Evolutionary conservation across 352 stramenopile species (phyloP), one percentile per base, ranked within the genome.

Genomic region (Hyaloperonospora arabidopsidis): DNA sequence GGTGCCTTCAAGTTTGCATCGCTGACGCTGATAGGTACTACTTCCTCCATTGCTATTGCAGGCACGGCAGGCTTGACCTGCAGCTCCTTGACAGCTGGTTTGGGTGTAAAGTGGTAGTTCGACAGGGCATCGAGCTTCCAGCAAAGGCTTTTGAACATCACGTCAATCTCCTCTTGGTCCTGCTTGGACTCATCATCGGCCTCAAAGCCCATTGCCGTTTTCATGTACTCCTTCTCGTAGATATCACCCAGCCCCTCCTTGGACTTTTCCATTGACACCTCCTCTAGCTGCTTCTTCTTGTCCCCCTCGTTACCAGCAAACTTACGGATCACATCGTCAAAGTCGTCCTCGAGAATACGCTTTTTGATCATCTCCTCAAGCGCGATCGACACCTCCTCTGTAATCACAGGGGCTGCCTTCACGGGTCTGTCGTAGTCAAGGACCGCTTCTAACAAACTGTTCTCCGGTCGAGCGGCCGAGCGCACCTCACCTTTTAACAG

Each of bases 211-310:
- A 94, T 86, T 4, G 87, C 86, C 6, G 87, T 96, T 76, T 98
- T 97, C 65, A 97, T 86, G 69, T 97, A 98, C 68, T 98, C 92
- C 49, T 95, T 90, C 63, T 97, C 92, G 65, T 98, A 98, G 45
- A 98, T 82, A 60, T 98, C 92, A 7, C 92, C 92, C 23, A 97
- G 72, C 45, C 89, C 87, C 46, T 95, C 73, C 68, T 89, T 94
- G 29, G 72, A 87, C 62, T 96, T 96, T 68, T 96, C 86, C 80
- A 91, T 94, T 15, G 88, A 96, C 45, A 98, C 86, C 41, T 98
- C 90, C 32, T 89, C 84, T 29, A 97, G 67, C 63, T 97, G 94
- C 10, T 84, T 80, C 64, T 93, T 87, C 57, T 74, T 57, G 47
- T 79, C 76, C 45, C 75, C 58, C 55, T 93, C 79, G 52, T 91